Conservation (phyloP, 2,329 filamentous ascomycete genomes). For the Eutypella sp. region DNA sequence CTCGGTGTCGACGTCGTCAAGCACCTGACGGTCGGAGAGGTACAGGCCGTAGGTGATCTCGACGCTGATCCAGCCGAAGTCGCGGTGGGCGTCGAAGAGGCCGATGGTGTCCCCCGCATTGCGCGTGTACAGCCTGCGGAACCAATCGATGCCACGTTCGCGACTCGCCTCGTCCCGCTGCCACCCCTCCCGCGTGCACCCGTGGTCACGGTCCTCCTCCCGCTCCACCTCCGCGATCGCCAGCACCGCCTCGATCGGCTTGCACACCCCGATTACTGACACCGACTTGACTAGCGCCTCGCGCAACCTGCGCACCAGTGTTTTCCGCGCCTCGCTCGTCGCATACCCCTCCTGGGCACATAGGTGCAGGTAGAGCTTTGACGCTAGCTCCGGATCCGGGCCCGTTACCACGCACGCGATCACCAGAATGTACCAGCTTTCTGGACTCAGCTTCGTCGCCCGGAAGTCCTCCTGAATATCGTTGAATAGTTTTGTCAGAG, state of each 20-base stretch:
- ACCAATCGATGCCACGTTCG: constrained; percentile 49
- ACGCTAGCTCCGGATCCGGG: constrained; percentile 45
- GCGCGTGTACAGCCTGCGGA: constrained; percentile 50
- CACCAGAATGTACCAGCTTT: constrained; percentile 20
- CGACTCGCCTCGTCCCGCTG: constrained; percentile 51
- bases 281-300: constrained; percentile 57
- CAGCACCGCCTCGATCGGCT: constrained; percentile 56
- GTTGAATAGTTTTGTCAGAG: background rate
- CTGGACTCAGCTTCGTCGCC: constrained; percentile 8
- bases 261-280: constrained; percentile 55
- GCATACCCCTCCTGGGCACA: constrained; percentile 41
- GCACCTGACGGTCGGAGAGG: constrained; percentile 49
- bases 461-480: constrained; percentile 2
- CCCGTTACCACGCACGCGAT: constrained; percentile 41
- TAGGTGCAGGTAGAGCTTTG: constrained; percentile 52
- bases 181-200: constrained; percentile 51
- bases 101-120: constrained; percentile 34
- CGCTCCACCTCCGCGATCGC: constrained; percentile 46
- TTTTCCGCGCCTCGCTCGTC: constrained; percentile 38
- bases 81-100: constrained; percentile 31
- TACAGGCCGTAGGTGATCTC: constrained; percentile 56
- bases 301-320: constrained; percentile 45
- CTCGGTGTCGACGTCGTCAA: constrained; percentile 51
- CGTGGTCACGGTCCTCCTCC: constrained; percentile 53
- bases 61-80: constrained; percentile 45